phyloP scores from a whole-genome alignment of 805 yeast species.

The Wickerhamomyces ciferrii region DNA sequence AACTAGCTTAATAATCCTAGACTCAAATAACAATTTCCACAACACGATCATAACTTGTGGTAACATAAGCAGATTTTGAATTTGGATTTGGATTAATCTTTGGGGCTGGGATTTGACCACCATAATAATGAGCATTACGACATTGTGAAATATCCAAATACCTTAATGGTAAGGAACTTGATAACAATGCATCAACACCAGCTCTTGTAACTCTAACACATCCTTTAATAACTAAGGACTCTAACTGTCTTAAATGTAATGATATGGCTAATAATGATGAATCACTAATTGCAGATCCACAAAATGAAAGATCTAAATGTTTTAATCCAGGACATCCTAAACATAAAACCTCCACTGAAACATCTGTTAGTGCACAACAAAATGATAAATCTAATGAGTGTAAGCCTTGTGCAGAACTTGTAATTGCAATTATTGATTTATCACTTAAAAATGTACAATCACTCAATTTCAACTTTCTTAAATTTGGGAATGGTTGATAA shows the following conservation, averaged over 20 bases:
- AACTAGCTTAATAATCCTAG: too few species aligned
- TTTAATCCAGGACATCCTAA: slow-evolving; percentile 57
- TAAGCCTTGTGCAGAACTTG: slow-evolving; percentile 54
- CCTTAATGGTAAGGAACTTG: slow-evolving; percentile 47
- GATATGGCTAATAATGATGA: slow-evolving; percentile 58
- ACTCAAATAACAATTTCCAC: slow-evolving; percentile 53
- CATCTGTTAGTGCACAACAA: slow-evolving; percentile 71
- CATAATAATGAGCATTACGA: slow-evolving; percentile 59
- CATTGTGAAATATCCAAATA: slow-evolving; percentile 66
- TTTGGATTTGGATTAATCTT: slow-evolving; percentile 43
- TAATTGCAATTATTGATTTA: slow-evolving; percentile 54
- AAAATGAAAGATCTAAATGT: slow-evolving; percentile 57
- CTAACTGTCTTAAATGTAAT: slow-evolving; percentile 43
- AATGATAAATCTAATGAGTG: slow-evolving; percentile 58
- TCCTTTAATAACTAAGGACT: slow-evolving; percentile 51
- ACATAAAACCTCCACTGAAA: slow-evolving; percentile 60
- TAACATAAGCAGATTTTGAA: slow-evolving; percentile 53
- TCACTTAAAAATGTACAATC: slow-evolving; percentile 76
- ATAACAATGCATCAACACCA: slow-evolving; percentile 63
- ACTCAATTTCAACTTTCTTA: slow-evolving; percentile 48
- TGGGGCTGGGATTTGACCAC: slow-evolving; percentile 55
- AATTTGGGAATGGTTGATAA: slow-evolving; percentile 45
- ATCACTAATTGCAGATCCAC: slow-evolving; percentile 79
- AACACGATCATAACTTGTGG: slow-evolving; percentile 45
- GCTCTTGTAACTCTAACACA: slow-evolving; percentile 74